Conservation (phyloP, 2,329 filamentous ascomycete species). For the Hypoxylon sp. region DNA sequence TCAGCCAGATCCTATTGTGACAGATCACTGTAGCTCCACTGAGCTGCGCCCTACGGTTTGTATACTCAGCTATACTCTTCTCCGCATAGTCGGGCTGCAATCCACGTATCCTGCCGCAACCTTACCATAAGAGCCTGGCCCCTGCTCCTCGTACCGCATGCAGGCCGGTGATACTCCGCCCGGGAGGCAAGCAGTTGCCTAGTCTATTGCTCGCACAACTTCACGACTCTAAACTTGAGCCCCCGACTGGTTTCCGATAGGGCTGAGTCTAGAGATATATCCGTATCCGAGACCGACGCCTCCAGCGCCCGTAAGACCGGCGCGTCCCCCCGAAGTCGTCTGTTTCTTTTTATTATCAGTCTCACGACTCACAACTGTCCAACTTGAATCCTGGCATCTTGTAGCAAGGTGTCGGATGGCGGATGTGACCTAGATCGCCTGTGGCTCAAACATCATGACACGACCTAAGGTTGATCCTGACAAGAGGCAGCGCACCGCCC, state of each 20-base stretch:
- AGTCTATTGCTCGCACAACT: constrained; percentile 38
- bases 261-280: constrained; percentile 47
- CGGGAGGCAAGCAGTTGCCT: constrained; percentile 34
- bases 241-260: constrained; percentile 48
- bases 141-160: constrained; percentile 44
- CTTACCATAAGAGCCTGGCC: constrained; percentile 31
- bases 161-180: constrained; percentile 41
- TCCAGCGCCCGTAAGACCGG: constrained; percentile 46
- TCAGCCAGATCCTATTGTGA: constrained; percentile 34
- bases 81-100: constrained; percentile 30
- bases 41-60: constrained; percentile 32
- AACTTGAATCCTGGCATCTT: constrained; percentile 44
- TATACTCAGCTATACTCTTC: constrained; percentile 33
- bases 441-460: constrained; percentile 55
- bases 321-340: constrained; percentile 45
- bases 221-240: constrained; percentile 37
- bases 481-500: constrained; percentile 71
- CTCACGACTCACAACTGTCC: constrained; percentile 39
- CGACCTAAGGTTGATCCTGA: constrained; percentile 67
- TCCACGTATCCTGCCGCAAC: constrained; percentile 30
- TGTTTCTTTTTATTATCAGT: constrained; percentile 33
- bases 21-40: constrained; percentile 42
- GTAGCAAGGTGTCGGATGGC: constrained; percentile 50
- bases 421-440: constrained; percentile 50
- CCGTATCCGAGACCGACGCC: constrained; percentile 51